A percentile compares a stretch with the other conserved stretches of the same genome.
Evolutionary conservation across 1,284 basidiomycete genomes (phyloP).

Genomic region (Ustilago trichophora): DNA sequence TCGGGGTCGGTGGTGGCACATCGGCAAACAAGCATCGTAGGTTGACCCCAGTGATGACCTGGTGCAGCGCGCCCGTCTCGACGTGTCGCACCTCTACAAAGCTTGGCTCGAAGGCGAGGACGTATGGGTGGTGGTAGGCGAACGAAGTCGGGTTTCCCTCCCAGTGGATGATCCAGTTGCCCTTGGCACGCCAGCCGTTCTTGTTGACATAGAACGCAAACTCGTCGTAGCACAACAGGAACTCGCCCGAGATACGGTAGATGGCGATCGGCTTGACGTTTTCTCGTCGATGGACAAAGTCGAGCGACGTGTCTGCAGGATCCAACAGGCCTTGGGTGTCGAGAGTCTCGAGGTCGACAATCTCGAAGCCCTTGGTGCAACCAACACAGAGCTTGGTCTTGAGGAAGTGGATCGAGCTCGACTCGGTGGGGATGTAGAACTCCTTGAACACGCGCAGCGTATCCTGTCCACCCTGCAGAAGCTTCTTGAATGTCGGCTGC

Average conservation of each 20-base stretch:
- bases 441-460: slow-evolving; percentile 91
- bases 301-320: slow-evolving; percentile 87
- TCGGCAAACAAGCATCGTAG: slow-evolving; percentile 87
- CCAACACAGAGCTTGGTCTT: slow-evolving; percentile 98
- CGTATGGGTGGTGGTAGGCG: slow-evolving; percentile 94
- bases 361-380: slow-evolving; percentile 98
- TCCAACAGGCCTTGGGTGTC: slow-evolving; percentile 97
- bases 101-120: slow-evolving; percentile 93
- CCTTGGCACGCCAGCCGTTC: slow-evolving; percentile 88
- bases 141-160: slow-evolving; percentile 93
- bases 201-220: slow-evolving; percentile 99
- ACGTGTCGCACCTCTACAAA: slow-evolving; percentile 98
- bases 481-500: slow-evolving; percentile 83
- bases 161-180: slow-evolving; percentile 95
- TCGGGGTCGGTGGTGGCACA: slow-evolving; percentile 78
- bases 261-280: slow-evolving; percentile 93
- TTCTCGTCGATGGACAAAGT: slow-evolving; percentile 91
- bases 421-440: slow-evolving; percentile 98
- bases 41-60: slow-evolving; percentile 80
- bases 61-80: slow-evolving; percentile 87
- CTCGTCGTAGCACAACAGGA: slow-evolving; percentile 97
- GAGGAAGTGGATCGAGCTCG: slow-evolving; percentile 94
- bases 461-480: slow-evolving; percentile 93
- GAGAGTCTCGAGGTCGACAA: slow-evolving; percentile 95
- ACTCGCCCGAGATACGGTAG: slow-evolving; percentile 95